Evolutionary conservation across 345 rosid species (phyloP), one percentile per base, ranked within the genome.

Genomic region (Brassica incana): DNA sequence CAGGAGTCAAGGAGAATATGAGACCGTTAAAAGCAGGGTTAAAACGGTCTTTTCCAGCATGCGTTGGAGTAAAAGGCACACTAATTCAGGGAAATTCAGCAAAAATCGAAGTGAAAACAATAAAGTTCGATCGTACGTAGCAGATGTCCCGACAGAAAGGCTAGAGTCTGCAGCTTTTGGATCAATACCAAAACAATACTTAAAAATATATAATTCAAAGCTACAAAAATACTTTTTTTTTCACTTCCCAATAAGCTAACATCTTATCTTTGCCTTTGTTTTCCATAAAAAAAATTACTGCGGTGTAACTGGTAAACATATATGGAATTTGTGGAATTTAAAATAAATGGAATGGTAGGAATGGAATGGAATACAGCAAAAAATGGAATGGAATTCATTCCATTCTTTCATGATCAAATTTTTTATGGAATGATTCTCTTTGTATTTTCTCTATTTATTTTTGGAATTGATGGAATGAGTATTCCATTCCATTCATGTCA

Each of bases 111-210:
- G 64, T 12, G 54, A 88, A 79, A 85, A 84, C 23, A 45, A 81
- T 72, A 86, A 85, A 54, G 66, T 84, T 87, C 84, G 59, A 75
- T 75, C 76, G 79, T 75, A 80, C 79, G 83, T 77, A 78, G 71
- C 88, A 85, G 88, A 90, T 81, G 85, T 80, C 92, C 97, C 97
- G 98, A 90, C 98, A 94, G 87, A 90, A 91, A 84, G 95, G 95
- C 91, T 76, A 88, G 83, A 86, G 77, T 87, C 77, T 73, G 91
- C 99, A 91, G 95, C 93, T 85, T 82, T 77, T 77, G 62, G 71
- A 73, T 77, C 45, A 67, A 61, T 38, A 8, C 62, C 3, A 72
- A 15, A 32, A 36, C 4, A 29, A 58, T 48, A 48, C 14, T 40
- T 43, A 43, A 29, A 3, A 29, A 29, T 29, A 29, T 29, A 20